Conservation (phyloP, 495 filamentous ascomycete genomes). For the Schizothecium vesticola region DNA sequence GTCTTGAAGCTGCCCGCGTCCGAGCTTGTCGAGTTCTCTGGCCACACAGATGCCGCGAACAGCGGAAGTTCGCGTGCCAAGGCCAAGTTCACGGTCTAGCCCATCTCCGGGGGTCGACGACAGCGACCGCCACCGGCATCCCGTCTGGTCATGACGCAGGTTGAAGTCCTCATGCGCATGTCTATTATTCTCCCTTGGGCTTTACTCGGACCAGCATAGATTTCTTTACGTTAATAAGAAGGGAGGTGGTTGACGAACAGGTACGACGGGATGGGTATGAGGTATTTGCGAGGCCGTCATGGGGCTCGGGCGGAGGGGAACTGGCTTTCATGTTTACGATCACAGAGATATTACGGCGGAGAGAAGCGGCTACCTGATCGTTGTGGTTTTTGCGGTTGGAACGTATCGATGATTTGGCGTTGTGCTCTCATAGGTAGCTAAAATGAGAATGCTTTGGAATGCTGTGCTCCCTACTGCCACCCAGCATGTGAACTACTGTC, state of each 20-base stretch:
- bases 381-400: not conserved
- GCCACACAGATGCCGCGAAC: slow-evolving; percentile 90
- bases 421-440: not conserved
- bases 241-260: not conserved
- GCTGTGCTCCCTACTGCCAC: not conserved
- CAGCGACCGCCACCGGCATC: not conserved
- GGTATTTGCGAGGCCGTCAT: not conserved
- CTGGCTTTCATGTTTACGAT: not conserved
- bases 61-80: slow-evolving; percentile 90
- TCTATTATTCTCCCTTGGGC: not conserved
- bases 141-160: not conserved
- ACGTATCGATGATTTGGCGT: not conserved
- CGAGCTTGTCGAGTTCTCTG: slow-evolving; percentile 88
- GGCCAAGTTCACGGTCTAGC: slow-evolving; percentile 79
- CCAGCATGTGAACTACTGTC: not conserved
- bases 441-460: not conserved
- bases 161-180: not conserved
- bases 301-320: not conserved
- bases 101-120: not conserved
- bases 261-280: not conserved
- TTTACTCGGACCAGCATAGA: not conserved
- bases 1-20: slow-evolving; percentile 67
- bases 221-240: slow-evolving; percentile 3
- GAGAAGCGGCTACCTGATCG: not conserved
- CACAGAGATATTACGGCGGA: not conserved